Evolutionary conservation across 352 stramenopile species (phyloP).

Genomic region (Globisporangium nagaii): DNA sequence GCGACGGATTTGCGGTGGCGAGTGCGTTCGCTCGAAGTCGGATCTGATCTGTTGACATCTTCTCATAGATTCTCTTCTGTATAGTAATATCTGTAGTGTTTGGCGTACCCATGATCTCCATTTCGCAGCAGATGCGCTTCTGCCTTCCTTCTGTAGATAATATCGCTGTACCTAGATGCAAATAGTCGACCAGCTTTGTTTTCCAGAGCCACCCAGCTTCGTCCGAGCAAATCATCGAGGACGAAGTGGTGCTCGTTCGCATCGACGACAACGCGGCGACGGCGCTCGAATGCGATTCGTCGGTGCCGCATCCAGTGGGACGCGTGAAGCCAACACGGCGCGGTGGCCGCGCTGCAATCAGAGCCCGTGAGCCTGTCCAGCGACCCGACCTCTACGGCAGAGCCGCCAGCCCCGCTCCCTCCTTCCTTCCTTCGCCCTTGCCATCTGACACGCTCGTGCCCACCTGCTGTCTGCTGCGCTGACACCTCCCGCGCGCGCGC

Average conservation of each 20-base stretch:
- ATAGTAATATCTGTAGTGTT: too few species aligned
- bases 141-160: too few species aligned
- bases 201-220: neutral
- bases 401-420: neutral
- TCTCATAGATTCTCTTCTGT: too few species aligned
- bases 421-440: neutral
- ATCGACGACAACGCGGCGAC: neutral
- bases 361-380: neutral
- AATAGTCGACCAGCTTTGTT: neutral
- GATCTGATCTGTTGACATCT: too few species aligned
- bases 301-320: neutral
- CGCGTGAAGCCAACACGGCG: neutral
- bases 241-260: neutral
- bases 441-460: neutral
- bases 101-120: too few species aligned
- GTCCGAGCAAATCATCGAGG: neutral
- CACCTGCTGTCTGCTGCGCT: neutral
- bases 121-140: too few species aligned
- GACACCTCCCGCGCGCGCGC: neutral
- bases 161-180: too few species aligned
- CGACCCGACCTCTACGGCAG: neutral
- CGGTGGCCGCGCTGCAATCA: neutral
- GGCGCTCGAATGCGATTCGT: neutral
- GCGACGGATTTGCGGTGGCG: too few species aligned
- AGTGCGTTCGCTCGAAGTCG: too few species aligned